These are phyloP conservation scores for Macrocybe gigantea DNA, from an alignment of 768 basidiomycete genomes.

Conservation along the genomic window DNA sequence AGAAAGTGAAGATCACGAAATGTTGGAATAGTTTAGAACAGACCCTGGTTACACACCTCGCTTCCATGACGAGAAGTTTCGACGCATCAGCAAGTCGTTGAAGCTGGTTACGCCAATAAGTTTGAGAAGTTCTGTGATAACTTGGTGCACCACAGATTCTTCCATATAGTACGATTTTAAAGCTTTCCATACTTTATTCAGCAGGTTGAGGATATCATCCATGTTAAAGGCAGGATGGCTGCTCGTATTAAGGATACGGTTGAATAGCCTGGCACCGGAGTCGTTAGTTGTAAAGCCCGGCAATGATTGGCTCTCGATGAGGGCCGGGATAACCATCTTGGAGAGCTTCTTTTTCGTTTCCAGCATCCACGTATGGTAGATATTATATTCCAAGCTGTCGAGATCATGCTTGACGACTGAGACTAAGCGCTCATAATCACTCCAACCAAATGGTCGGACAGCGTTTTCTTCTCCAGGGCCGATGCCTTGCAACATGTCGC, in stretches of 20 bases:
- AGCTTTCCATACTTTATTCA: constrained; percentile 98
- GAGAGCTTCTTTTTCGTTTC: constrained; percentile 94
- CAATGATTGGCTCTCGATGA: constrained; percentile 95
- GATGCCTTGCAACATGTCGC: constrained; percentile 96
- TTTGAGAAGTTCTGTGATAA: constrained; percentile 90
- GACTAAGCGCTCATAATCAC: constrained; percentile 92
- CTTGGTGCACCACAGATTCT: constrained; percentile 93
- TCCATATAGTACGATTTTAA: constrained; percentile 99
- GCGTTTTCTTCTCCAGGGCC: constrained; percentile 93
- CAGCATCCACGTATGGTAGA: constrained; percentile 99
- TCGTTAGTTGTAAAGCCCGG: constrained; percentile 97
- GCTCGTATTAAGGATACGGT: constrained; percentile 83
- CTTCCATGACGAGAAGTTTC: constrained; percentile 99
- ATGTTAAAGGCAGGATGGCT: constrained; percentile 89
- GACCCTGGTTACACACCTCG: constrained; percentile 56
- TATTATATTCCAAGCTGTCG: constrained; percentile 98
- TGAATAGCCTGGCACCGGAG: constrained; percentile 89
- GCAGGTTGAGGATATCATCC: constrained; percentile 95
- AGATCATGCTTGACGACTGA: constrained; percentile 99
- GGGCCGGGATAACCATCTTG: constrained; percentile 99
- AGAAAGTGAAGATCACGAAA: constrained; percentile 2
- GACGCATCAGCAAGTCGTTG: constrained; percentile 96
- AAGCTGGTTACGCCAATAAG: constrained; percentile 95
- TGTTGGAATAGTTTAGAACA: not conserved
- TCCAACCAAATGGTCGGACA: constrained; percentile 92